A percentile compares a stretch with the other conserved stretches of the same genome.
phyloP scores from a whole-genome alignment of 371 early-diverging fungal species.

The Mucor racemosus region DNA sequence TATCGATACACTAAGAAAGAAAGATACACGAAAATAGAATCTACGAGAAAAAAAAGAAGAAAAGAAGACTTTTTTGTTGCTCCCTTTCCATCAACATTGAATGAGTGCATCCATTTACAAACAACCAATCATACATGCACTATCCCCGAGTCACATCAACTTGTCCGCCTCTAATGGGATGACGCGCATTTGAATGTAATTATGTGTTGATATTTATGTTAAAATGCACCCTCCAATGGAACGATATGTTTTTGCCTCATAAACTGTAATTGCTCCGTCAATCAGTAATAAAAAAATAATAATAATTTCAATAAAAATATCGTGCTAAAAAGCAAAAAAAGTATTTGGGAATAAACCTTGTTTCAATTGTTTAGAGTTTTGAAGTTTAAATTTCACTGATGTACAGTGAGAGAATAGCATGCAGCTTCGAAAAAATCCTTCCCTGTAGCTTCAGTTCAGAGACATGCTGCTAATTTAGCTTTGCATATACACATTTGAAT shows the following conservation, averaged over 20 bases:
- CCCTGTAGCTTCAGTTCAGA: neutral
- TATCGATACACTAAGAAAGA: too few relatives aligned
- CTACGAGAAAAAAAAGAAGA: too few relatives aligned
- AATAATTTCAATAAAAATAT: neutral
- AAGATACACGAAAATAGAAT: too few relatives aligned
- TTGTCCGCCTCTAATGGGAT: too few relatives aligned
- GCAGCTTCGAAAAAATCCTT: neutral
- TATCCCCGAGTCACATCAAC: too few relatives aligned
- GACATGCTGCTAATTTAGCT: neutral
- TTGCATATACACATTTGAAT: neutral
- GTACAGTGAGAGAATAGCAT: neutral
- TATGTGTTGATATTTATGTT: neutral
- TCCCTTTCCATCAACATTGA: too few relatives aligned
- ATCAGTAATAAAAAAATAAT: neutral
- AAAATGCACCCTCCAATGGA: neutral
- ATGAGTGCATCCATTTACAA: too few relatives aligned
- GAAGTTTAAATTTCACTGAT: neutral
- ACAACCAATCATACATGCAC: too few relatives aligned
- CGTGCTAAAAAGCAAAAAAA: neutral
- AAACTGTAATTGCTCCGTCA: neutral
- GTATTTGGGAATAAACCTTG: neutral
- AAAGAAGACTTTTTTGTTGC: too few relatives aligned
- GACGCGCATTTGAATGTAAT: neutral
- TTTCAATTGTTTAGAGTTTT: neutral
- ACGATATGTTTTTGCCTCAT: neutral